Evolutionary conservation across 495 filamentous ascomycete genomes (phyloP).

Genomic region (Entonaema liquescens): DNA sequence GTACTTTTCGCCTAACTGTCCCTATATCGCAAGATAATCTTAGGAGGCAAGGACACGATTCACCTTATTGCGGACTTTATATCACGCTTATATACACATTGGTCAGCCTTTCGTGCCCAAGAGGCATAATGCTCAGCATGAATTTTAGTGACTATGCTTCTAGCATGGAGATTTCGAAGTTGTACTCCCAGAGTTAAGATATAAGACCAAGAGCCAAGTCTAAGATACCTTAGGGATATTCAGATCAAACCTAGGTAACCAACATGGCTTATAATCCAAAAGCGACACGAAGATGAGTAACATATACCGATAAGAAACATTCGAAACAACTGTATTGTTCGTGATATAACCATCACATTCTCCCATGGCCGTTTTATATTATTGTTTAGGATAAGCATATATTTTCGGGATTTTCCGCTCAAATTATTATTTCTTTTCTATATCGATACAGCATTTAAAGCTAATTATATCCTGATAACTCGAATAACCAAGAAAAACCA

Average conservation of each 20-base stretch:
- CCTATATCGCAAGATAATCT: background rate
- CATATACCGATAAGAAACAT: background rate
- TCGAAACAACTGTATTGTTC: background rate
- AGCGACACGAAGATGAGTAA: background rate
- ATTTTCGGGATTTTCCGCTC: background rate
- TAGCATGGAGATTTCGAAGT: too few species aligned
- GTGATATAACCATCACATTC: background rate
- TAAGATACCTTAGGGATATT: background rate
- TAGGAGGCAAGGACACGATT: background rate
- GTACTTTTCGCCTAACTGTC: too few species aligned
- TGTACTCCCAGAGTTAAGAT: background rate
- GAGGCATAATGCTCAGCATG: too few species aligned
- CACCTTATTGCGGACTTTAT: too few species aligned
- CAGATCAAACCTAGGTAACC: background rate
- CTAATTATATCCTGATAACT: background rate
- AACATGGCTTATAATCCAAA: background rate
- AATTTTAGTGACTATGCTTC: too few species aligned
- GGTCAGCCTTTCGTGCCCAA: too few species aligned
- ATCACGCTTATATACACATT: too few species aligned
- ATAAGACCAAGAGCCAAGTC: background rate
- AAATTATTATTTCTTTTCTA: background rate
- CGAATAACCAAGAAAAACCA: background rate
- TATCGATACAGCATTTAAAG: background rate
- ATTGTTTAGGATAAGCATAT: background rate
- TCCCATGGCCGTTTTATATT: background rate